Percentiles rank a stretch among this genome's conserved stretches.
These are phyloP conservation scores for Neotropicomus parvogracilis DNA, from an alignment of 1,284 basidiomycete species.

Conservation along the genomic window DNA sequence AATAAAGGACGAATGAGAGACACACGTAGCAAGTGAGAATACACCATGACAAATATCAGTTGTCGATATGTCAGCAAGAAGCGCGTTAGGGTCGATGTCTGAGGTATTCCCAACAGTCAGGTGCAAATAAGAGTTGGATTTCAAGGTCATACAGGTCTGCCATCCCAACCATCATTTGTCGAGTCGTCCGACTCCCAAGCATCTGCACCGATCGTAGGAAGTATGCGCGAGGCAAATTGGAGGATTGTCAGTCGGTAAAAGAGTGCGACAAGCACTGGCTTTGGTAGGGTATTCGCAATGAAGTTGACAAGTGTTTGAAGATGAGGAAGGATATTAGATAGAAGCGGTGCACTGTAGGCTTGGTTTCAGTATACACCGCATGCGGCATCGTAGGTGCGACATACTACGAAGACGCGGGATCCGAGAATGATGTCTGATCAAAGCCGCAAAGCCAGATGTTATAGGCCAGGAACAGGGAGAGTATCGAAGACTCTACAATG, in stretches of 20 bases:
- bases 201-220: constrained; percentile 79
- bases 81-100: constrained; percentile 73
- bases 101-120: constrained; percentile 11
- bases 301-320: constrained; percentile 75
- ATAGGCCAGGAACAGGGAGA: constrained; percentile 84
- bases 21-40: constrained; percentile 76
- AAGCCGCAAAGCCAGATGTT: constrained; percentile 82
- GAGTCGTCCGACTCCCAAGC: constrained; percentile 70
- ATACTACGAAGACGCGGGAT: constrained; percentile 73
- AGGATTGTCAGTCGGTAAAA: constrained; percentile 80
- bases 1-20: constrained; percentile 15
- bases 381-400: constrained; percentile 27
- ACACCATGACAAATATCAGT: constrained; percentile 79
- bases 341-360: constrained; percentile 57
- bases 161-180: constrained; percentile 63
- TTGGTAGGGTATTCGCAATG: constrained; percentile 77
- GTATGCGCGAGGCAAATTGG: constrained; percentile 81
- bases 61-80: constrained; percentile 78
- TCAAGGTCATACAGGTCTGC: constrained; percentile 56
- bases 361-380: constrained; percentile 11
- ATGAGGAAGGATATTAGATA: constrained; percentile 76
- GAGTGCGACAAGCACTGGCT: constrained; percentile 80
- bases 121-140: background rate
- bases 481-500: constrained; percentile 86
- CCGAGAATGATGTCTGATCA: constrained; percentile 63